Conservation (phyloP, 306 rosid species). For the Urtica urens region DNA sequence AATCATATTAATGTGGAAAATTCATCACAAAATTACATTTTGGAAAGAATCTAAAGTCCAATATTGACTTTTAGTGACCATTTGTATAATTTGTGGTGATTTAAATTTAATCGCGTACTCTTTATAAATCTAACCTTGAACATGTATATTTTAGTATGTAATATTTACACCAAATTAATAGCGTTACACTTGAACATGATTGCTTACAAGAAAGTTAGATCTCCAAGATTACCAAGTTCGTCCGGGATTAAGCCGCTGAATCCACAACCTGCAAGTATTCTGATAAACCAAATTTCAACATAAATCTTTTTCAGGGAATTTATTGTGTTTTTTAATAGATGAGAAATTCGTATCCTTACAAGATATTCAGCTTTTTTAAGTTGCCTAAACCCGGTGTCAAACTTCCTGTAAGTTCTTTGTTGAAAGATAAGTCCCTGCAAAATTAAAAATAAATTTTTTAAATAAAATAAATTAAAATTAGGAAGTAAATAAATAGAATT, state of each 20-base stretch:
- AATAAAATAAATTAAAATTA: conserved; percentile 6
- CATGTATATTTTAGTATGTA: not conserved
- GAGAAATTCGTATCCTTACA: conserved; percentile 73
- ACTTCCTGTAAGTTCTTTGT: conserved; percentile 43
- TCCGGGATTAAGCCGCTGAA: conserved; percentile 77
- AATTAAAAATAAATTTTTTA: conserved; percentile 2
- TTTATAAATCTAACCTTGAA: not conserved
- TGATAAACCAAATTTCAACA: no score
- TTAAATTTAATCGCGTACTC: no score
- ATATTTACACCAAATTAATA: not conserved
- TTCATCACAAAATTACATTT: no score
- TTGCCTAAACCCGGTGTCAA: conserved; percentile 40
- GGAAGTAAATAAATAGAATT: not conserved
- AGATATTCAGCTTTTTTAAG: conserved; percentile 44
- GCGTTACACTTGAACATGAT: not conserved
- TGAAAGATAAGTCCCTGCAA: conserved; percentile 70
- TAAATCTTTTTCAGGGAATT: no score
- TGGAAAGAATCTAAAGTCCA: no score
- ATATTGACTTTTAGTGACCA: no score
- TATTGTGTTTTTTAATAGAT: no score
- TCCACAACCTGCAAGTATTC: conserved; percentile 87
- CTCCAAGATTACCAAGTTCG: conserved; percentile 61
- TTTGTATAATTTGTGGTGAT: no score
- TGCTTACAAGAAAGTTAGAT: conserved; percentile 75
- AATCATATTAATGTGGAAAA: no score